Evolutionary conservation across 345 rosid genomes (phyloP), one percentile per base, ranked within the genome.

Genomic region (Crucihimalaya himalaica): DNA sequence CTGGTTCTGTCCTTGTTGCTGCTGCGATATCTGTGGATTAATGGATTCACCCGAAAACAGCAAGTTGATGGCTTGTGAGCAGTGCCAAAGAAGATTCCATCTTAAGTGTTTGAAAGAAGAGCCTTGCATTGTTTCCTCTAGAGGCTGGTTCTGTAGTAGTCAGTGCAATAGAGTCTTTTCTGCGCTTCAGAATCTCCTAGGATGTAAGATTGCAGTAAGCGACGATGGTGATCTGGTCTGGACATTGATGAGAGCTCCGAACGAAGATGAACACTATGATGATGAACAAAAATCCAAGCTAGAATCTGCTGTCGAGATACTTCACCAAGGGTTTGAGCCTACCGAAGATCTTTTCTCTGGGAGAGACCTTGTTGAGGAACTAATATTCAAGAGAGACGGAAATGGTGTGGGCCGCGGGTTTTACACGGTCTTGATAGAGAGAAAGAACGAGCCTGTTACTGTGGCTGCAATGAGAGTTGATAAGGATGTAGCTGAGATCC

Each of bases 1-100:
- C 18, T 91, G 98, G 97, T 86, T 88, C 71, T 93, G 98, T 48
- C 88, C 89, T 4, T 83, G 89, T 15, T 93, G 98, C 73, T 80
- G 87, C 31, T 90, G 98, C 37, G 71, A 73, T 23, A 74, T 85
- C 7, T 93, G 97, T 65, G 74, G 74, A 67, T 52, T 66, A 27
- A 37, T 51, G 59, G 70, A 54, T 19, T 63, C 58, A 53, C 19
- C 45, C 4, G 15, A 9, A 7, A 58, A 53, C 3, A 70, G 66
- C 14, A 42, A 32, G 59, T 29, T 73, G 60, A 68, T 66, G 55
- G 63, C 8, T 48, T 93, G 98, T 78, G 69, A 79, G 25, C 94
- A 86, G 19, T 91, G 97, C 43, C 81, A 83, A 63, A 81, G 21
- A 28, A 83, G 82, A 73, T 93, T 77, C 71, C 96, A 90, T 68